These are phyloP conservation scores for Daldinia vernicosa DNA, from an alignment of 495 filamentous ascomycete genomes.

Conservation along the genomic window DNA sequence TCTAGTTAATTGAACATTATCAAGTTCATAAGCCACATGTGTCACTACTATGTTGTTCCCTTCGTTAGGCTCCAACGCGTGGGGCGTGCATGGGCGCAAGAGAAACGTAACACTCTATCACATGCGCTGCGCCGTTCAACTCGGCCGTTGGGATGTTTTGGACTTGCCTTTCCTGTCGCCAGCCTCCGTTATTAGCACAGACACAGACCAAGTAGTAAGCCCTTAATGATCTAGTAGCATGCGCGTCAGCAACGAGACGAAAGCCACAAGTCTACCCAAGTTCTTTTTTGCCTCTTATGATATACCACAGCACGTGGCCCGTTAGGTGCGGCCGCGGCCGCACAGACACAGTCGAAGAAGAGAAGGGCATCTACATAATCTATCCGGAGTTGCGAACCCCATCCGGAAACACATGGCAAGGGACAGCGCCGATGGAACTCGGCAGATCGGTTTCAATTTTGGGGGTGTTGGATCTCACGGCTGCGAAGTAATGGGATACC, in stretches of 20 bases:
- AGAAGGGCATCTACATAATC: not conserved
- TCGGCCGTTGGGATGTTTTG: constrained; percentile 18
- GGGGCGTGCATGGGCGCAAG: constrained; percentile 20
- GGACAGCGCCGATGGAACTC: not conserved
- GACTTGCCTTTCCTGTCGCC: constrained; percentile 29
- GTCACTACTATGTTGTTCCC: constrained; percentile 1
- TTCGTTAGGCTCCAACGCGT: constrained; percentile 23
- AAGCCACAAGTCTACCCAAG: not conserved
- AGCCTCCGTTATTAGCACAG: constrained; percentile 11
- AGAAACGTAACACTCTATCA: constrained; percentile 35
- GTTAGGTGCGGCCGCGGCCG: not conserved
- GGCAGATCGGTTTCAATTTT: constrained; percentile 8
- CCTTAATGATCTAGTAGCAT: constrained; percentile 13
- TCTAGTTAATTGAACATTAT: constrained; percentile 39
- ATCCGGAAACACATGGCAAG: not conserved
- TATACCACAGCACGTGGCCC: constrained; percentile 6
- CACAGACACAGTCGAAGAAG: not conserved
- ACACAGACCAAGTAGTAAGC: constrained; percentile 7
- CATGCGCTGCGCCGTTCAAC: constrained; percentile 29
- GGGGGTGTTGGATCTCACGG: not conserved
- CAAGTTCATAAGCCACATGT: constrained; percentile 24
- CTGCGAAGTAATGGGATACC: not conserved
- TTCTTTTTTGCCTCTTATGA: not conserved
- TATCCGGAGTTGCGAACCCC: constrained; percentile 15
- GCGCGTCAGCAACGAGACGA: constrained; percentile 25